Base-by-base conservation (phyloP, 78 protist genomes). In the Polysphondylium violaceum region DNA sequence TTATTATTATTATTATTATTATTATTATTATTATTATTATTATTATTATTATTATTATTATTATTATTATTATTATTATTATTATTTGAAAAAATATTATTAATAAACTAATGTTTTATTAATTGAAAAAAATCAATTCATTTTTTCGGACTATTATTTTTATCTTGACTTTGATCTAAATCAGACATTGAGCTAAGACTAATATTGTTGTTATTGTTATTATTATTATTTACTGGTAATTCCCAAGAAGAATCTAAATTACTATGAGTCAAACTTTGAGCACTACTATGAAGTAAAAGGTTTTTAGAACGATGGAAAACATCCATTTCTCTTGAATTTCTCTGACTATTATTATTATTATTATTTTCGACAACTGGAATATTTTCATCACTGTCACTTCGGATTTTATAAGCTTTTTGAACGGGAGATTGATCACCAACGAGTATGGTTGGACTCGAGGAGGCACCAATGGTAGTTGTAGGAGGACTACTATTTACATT, bases 201-300 rank as follows among this genome's bases (percentile, higher is more conserved):
- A 47, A 47, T 47, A 11, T 11, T 17, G 0, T 14, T 33, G 12
- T 64, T 40, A 38, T 64, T 64, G 12, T 19, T 16, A 14, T 64
- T 64, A n/a, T 63, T 63, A 35, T 64, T 64, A 21, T 36, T 65
- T n/a, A 65, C 33, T 65, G 73, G n/a, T 36, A 38, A 38, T 16
- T 33, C 23, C 40, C 33, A 65, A 65, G 33, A 65, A 36, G 40
- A 38, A 65, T 65, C 40, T n/a, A n/a, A n/a, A 65, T 65, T 65
- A 38, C 33, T 38, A 38, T 33, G 33, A 35, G 33, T 65, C 11
- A 65, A n/a, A 38, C 40, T 38, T 65, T 44, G 19, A 65, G 40
- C 53, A 38, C 21, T 38, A 38, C 33, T 65, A 38, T 65, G 33
- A n/a, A n/a, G n/a, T n/a, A n/a, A n/a, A n/a, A n/a, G n/a, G n/a